Conservation (phyloP, 768 basidiomycete species). For the Lactifluus subvellereus region DNA sequence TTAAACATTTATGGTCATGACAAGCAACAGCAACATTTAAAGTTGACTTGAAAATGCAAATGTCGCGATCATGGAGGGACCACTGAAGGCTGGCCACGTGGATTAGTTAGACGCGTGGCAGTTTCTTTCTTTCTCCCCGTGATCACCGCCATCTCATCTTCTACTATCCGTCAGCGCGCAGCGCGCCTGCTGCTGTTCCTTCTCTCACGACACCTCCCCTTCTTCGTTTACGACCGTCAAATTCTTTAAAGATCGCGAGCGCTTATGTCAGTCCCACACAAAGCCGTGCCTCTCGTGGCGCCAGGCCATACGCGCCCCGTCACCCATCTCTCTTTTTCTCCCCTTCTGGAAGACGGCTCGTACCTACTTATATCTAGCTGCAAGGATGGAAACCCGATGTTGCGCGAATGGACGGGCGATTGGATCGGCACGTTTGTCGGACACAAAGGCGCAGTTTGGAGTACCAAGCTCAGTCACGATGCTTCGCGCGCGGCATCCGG, state of each 20-base stretch:
- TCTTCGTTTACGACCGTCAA: conserved; percentile 7
- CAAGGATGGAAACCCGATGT: conserved; percentile 98
- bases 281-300: conserved; percentile 74
- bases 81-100: conserved; percentile 5
- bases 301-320: conserved; percentile 85
- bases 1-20: too few species aligned
- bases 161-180: conserved; percentile 28
- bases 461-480: conserved; percentile 85
- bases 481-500: conserved; percentile 84
- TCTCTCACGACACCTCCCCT: conserved; percentile 17
- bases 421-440: conserved; percentile 95
- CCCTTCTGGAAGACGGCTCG: conserved; percentile 74
- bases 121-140: background rate
- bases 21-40: too few species aligned
- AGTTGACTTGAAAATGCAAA: too few species aligned
- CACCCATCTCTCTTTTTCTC: conserved; percentile 90
- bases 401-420: conserved; percentile 95
- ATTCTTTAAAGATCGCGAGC: conserved; percentile 2
- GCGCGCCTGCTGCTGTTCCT: conserved; percentile 28
- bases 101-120: conserved; percentile 1
- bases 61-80: too few species aligned
- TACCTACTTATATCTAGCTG: conserved; percentile 93
- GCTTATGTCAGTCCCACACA: conserved; percentile 29
- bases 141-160: background rate
- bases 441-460: conserved; percentile 96